phyloP scores from a whole-genome alignment of 2,329 filamentous ascomycete genomes.

The Fusarium napiforme region DNA sequence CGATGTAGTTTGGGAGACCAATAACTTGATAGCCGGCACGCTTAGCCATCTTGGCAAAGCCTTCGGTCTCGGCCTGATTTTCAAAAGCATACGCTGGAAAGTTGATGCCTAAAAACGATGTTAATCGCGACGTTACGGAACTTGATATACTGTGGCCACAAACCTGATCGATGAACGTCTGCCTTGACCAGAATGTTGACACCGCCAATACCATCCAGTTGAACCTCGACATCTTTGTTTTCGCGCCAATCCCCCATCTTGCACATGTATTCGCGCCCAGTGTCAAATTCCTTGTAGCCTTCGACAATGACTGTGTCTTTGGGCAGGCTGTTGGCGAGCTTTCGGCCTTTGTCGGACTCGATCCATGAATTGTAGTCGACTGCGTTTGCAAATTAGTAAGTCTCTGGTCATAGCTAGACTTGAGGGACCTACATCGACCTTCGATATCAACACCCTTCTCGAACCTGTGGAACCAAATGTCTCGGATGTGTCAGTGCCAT shows the following conservation, averaged over 20 bases:
- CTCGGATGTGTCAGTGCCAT: constrained; percentile 59
- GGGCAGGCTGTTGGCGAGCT: constrained; percentile 76
- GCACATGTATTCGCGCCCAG: constrained; percentile 89
- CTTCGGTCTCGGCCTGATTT: constrained; percentile 98
- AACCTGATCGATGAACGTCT: constrained; percentile 94
- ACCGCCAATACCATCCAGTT: constrained; percentile 94
- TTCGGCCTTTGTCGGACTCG: constrained; percentile 86
- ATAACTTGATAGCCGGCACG: constrained; percentile 92
- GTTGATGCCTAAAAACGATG: constrained; percentile 78
- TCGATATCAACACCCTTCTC: constrained; percentile 85
- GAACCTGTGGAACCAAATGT: constrained; percentile 97
- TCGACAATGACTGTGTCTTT: constrained; percentile 89
- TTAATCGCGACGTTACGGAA: constrained; percentile 37
- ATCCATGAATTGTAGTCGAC: constrained; percentile 99
- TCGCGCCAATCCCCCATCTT: constrained; percentile 91
- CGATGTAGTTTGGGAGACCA: constrained; percentile 95
- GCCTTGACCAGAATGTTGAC: constrained; percentile 98
- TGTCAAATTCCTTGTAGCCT: constrained; percentile 94
- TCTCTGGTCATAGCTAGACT: not conserved
- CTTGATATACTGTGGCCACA: constrained; percentile 39
- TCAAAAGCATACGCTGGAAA: constrained; percentile 97
- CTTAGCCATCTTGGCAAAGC: constrained; percentile 99
- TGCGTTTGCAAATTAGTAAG: constrained; percentile 50
- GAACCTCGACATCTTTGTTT: constrained; percentile 91
- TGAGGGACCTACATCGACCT: constrained; percentile 80